phyloP scores from a whole-genome alignment of 192 early-diverging fungal genomes.

The Diversispora eburnea region DNA sequence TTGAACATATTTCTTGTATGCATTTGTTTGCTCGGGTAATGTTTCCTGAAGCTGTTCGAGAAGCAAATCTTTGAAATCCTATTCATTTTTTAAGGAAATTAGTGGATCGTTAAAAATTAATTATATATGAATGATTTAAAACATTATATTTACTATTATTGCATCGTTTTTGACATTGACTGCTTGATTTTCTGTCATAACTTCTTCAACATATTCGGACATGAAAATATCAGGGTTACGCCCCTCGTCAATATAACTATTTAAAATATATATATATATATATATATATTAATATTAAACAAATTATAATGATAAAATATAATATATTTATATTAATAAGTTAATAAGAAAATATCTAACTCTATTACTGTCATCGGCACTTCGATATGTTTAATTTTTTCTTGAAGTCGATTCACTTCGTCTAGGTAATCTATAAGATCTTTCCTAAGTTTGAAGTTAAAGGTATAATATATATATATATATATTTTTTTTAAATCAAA shows the following conservation, averaged over 20 bases:
- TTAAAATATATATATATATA: conserved; percentile 2
- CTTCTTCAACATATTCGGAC: conserved; percentile 37
- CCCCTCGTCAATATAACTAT: conserved; percentile 40
- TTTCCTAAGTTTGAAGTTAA: background rate
- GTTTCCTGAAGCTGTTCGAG: conserved; percentile 14
- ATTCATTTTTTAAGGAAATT: background rate
- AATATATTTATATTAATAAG: background rate
- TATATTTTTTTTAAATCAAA: background rate
- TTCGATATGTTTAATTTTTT: conserved; percentile 15
- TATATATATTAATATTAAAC: background rate
- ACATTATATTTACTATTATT: background rate
- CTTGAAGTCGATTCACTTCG: conserved; percentile 1
- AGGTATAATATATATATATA: background rate
- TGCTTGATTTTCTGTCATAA: conserved; percentile 38
- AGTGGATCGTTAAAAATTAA: too few species aligned
- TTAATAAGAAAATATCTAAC: conserved; percentile 4
- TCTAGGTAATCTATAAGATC: background rate
- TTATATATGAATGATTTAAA: background rate
- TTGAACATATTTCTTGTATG: background rate
- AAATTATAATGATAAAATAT: background rate
- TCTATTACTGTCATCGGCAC: conserved; percentile 16
- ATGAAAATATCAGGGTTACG: conserved; percentile 45
- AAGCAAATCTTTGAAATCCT: conserved; percentile 1
- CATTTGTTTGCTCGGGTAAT: conserved; percentile 14
- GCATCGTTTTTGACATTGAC: conserved; percentile 42